Conservation (phyloP, 1,284 basidiomycete genomes). For the Macrocystidia cucumis region DNA sequence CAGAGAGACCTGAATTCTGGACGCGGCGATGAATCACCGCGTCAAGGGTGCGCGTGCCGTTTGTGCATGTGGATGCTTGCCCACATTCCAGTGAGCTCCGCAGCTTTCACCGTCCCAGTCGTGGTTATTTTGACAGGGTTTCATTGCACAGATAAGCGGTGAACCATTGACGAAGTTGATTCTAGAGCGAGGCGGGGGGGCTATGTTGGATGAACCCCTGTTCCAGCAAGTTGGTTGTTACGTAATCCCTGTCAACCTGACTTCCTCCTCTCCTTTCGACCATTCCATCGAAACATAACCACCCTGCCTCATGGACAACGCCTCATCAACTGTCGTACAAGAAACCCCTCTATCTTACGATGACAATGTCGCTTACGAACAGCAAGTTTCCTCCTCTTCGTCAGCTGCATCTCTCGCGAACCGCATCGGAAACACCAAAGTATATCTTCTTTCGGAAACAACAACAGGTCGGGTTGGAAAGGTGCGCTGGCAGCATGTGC, state of each 20-base stretch:
- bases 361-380: conserved; percentile 41
- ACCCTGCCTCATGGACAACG: conserved; percentile 18
- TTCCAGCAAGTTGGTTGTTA: no score
- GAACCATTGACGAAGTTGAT: no score
- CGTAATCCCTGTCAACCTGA: conserved; percentile 6
- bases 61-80: no score
- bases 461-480: conserved; percentile 46
- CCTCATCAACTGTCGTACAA: conserved; percentile 14
- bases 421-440: conserved; percentile 58
- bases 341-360: conserved; percentile 40
- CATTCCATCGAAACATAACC: conserved; percentile 4
- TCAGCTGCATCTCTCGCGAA: conserved; percentile 38
- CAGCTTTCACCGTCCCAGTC: no score
- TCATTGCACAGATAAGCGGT: no score
- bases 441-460: conserved; percentile 64
- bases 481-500: conserved; percentile 51
- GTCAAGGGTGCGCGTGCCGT: no score
- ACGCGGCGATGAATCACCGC: no score
- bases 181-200: no score
- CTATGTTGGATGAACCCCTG: no score
- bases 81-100: no score
- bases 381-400: conserved; percentile 30
- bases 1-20: no score
- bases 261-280: conserved; percentile 8
- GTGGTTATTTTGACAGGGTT: no score